phyloP scores from a whole-genome alignment of 1,139 yeast genomes.

The Suhomyces yuchorum region DNA sequence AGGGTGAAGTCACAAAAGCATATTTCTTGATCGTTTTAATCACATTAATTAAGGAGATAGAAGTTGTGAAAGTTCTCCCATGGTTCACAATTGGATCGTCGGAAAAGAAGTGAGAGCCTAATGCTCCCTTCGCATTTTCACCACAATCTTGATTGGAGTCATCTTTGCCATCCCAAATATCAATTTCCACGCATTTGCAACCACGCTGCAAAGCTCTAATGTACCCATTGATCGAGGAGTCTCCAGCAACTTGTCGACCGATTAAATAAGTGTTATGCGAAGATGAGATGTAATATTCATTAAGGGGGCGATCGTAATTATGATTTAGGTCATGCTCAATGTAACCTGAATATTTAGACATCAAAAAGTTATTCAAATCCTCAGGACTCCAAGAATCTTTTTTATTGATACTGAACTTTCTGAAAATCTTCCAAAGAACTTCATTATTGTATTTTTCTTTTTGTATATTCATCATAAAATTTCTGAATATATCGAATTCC shows the following conservation, averaged over 20 bases:
- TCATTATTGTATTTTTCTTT: conserved; percentile 41
- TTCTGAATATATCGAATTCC: conserved; percentile 46
- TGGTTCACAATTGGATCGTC: conserved; percentile 85
- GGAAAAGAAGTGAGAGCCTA: conserved; percentile 2
- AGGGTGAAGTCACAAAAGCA: conserved; percentile 82
- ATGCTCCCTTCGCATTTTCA: background rate
- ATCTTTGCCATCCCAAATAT: conserved; percentile 83
- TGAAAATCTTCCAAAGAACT: conserved; percentile 40
- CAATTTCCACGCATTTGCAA: conserved; percentile 90
- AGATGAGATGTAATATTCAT: conserved; percentile 85
- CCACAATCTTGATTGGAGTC: conserved; percentile 9
- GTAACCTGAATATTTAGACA: conserved; percentile 49
- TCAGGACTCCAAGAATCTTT: conserved; percentile 45
- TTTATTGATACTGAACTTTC: conserved; percentile 41
- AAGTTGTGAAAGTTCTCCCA: conserved; percentile 78
- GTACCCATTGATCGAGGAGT: conserved; percentile 87
- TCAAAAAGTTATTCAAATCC: conserved; percentile 52
- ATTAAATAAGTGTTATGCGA: conserved; percentile 91
- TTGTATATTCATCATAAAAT: conserved; percentile 56
- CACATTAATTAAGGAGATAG: conserved; percentile 71
- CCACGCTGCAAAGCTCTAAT: conserved; percentile 88
- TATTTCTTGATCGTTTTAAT: conserved; percentile 73
- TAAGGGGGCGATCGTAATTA: conserved; percentile 65
- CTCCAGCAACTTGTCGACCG: conserved; percentile 92
- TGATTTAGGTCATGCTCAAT: conserved; percentile 28